A percentile compares a stretch with the other conserved stretches of the same genome.
Evolutionary conservation across 352 stramenopile species (phyloP).

Genomic region (Phytopythium chamaehyphon): DNA sequence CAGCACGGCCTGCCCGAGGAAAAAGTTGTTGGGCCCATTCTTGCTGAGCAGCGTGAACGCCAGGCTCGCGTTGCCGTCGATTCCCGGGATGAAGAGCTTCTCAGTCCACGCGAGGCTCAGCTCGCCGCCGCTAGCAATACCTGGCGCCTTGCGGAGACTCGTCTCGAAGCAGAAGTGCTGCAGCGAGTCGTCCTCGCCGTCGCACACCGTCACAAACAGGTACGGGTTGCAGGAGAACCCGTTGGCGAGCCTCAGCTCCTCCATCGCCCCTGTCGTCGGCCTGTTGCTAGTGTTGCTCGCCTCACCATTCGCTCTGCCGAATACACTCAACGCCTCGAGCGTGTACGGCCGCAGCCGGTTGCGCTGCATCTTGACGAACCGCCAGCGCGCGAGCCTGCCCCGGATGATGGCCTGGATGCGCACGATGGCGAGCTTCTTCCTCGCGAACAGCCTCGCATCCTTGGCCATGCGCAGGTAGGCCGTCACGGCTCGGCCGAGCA

Average conservation of each 20-base stretch:
- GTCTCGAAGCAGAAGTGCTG: conserved; percentile 76
- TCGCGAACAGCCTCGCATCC: conserved; percentile 46
- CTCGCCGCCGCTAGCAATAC: conserved; percentile 5
- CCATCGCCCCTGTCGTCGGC: conserved; percentile 6
- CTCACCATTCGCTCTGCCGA: conserved; percentile 8
- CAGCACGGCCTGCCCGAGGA: conserved; percentile 56
- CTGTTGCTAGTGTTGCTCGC: conserved; percentile 6
- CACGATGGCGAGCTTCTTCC: conserved; percentile 41
- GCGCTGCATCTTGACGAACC: conserved; percentile 43
- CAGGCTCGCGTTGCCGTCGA: conserved; percentile 62
- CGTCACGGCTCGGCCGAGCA: conserved; percentile 47
- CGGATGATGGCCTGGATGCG: conserved; percentile 16
- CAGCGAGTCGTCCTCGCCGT: conserved; percentile 55
- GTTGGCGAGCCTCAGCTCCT: conserved; percentile 60
- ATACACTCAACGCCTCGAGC: conserved; percentile 35
- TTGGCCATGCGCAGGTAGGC: conserved; percentile 69
- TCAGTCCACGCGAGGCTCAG: conserved; percentile 51
- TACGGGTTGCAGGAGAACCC: conserved; percentile 74
- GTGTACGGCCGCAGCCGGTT: conserved; percentile 54
- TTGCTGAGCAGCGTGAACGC: conserved; percentile 73
- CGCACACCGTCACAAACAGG: conserved; percentile 64
- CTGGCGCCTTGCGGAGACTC: conserved; percentile 25
- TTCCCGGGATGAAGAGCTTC: conserved; percentile 57
- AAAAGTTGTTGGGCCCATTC: conserved; percentile 75
- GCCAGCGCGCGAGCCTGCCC: conserved; percentile 43